Evolutionary conservation across 352 stramenopile species (phyloP).

Genomic region (Pythium guiyangense): DNA sequence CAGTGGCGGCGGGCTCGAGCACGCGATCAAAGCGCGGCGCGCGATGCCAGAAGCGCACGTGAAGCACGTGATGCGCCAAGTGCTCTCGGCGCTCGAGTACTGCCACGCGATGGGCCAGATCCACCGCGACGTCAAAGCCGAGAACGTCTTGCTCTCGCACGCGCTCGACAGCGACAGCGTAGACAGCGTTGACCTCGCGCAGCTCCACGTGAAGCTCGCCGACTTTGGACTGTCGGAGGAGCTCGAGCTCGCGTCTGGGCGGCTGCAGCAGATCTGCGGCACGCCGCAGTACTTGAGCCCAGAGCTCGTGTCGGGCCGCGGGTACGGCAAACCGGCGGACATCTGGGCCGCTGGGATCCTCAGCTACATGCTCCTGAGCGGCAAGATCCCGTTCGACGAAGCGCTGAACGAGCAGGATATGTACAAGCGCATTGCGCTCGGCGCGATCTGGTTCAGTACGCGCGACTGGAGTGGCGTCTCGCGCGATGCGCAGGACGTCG

Average conservation of each 20-base stretch:
- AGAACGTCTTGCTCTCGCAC: conserved; percentile 82
- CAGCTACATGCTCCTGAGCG: conserved; percentile 88
- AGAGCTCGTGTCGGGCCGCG: conserved; percentile 90
- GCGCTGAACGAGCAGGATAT: conserved; percentile 44
- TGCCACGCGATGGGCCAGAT: conserved; percentile 89
- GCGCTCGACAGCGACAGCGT: conserved; percentile 43
- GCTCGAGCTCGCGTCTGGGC: conserved; percentile 83
- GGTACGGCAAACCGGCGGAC: conserved; percentile 91
- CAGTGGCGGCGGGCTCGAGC: conserved; percentile 74
- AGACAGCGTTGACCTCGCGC: background rate
- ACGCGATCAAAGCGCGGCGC: conserved; percentile 57
- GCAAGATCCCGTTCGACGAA: conserved; percentile 51
- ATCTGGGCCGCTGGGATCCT: conserved; percentile 96
- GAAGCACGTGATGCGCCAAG: conserved; percentile 70
- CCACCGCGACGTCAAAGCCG: conserved; percentile 81
- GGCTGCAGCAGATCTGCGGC: conserved; percentile 91
- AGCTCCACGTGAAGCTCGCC: conserved; percentile 78
- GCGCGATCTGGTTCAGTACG: conserved; percentile 89
- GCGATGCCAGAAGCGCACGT: conserved; percentile 63
- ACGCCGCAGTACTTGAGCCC: conserved; percentile 96
- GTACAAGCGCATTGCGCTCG: conserved; percentile 85
- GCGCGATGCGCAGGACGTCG: conserved; percentile 78
- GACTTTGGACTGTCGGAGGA: conserved; percentile 90
- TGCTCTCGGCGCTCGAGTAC: conserved; percentile 75
- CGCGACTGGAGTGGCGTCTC: conserved; percentile 85